Conservation (phyloP, 2,329 filamentous ascomycete genomes). For the Gaeumannomyces sp. region DNA sequence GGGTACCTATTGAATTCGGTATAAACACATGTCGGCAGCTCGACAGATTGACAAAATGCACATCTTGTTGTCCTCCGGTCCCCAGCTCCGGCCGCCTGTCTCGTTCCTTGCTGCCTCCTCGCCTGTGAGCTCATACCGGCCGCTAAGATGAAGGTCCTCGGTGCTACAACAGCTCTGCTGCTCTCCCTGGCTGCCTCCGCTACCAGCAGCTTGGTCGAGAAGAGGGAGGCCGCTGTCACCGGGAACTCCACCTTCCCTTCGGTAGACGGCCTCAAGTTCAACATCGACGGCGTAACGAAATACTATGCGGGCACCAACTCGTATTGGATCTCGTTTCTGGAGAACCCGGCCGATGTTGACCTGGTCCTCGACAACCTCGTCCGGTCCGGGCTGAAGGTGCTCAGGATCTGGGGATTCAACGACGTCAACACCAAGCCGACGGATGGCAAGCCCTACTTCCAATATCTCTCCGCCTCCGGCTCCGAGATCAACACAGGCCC, state of each 20-base stretch:
- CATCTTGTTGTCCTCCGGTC: not conserved
- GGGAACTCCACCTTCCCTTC: constrained; percentile 10
- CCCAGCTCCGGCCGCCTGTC: no score
- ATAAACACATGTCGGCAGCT: not conserved
- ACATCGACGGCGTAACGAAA: constrained; percentile 35
- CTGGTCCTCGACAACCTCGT: constrained; percentile 40
- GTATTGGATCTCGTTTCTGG: constrained; percentile 49
- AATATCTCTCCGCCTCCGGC: constrained; percentile 41
- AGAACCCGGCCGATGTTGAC: constrained; percentile 49
- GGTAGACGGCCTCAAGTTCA: constrained; percentile 24
- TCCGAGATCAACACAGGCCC: constrained; percentile 57
- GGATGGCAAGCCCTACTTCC: constrained; percentile 41
- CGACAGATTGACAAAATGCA: not conserved
- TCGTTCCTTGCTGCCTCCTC: not conserved
- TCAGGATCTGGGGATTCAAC: constrained; percentile 59
- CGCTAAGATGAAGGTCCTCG: not conserved
- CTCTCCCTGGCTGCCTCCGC: not conserved
- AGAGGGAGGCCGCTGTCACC: not conserved
- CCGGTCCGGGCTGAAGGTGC: constrained; percentile 47
- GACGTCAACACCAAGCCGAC: constrained; percentile 40
- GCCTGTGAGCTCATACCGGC: not conserved
- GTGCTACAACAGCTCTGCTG: not conserved
- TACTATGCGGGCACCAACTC: constrained; percentile 50
- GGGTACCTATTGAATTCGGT: not conserved
- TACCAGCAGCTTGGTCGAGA: not conserved